These are phyloP conservation scores for Cyberlindnera petersonii DNA, from an alignment of 805 yeast species.

Conservation along the genomic window DNA sequence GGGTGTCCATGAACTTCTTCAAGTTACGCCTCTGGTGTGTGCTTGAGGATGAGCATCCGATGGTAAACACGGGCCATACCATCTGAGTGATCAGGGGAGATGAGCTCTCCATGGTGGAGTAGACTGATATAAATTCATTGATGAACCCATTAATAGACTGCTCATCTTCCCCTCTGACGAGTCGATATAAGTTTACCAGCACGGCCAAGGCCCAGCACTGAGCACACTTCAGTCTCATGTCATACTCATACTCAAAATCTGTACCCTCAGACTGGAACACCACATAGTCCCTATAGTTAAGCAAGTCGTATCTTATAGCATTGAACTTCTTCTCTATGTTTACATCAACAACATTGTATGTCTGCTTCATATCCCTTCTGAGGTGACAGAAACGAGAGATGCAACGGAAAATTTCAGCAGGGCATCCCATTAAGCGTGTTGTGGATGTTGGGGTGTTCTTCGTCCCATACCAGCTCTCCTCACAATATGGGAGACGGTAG, in stretches of 20 bases:
- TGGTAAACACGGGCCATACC: slow-evolving; percentile 59
- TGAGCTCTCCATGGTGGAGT: slow-evolving; percentile 40
- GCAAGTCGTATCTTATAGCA: slow-evolving; percentile 32
- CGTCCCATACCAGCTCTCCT: slow-evolving; percentile 50
- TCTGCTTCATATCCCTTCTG: slow-evolving; percentile 27
- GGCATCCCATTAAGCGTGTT: slow-evolving; percentile 55
- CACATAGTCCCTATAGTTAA: slow-evolving; percentile 48
- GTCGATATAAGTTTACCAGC: slow-evolving; percentile 30
- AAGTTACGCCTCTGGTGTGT: slow-evolving; percentile 31
- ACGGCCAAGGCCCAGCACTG: slow-evolving; percentile 52
- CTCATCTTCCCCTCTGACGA: slow-evolving; percentile 30
- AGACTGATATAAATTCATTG: slow-evolving; percentile 45
- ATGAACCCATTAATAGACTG: slow-evolving; percentile 31
- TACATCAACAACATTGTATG: slow-evolving; percentile 13
- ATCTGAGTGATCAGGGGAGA: slow-evolving; percentile 54
- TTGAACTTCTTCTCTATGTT: slow-evolving; percentile 27
- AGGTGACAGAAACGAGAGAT: slow-evolving; percentile 42
- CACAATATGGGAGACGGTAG: slow-evolving; percentile 51
- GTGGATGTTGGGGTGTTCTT: slow-evolving; percentile 42
- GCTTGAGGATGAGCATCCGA: slow-evolving; percentile 42
- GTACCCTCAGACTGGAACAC: slow-evolving; percentile 19
- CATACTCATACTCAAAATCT: slow-evolving; percentile 36
- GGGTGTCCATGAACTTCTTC: slow-evolving; percentile 34
- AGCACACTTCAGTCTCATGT: slow-evolving; percentile 44
- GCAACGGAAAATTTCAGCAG: slow-evolving; percentile 50